Conservation (phyloP, 164 flowering plant species). For the Pachysandra terminalis region DNA sequence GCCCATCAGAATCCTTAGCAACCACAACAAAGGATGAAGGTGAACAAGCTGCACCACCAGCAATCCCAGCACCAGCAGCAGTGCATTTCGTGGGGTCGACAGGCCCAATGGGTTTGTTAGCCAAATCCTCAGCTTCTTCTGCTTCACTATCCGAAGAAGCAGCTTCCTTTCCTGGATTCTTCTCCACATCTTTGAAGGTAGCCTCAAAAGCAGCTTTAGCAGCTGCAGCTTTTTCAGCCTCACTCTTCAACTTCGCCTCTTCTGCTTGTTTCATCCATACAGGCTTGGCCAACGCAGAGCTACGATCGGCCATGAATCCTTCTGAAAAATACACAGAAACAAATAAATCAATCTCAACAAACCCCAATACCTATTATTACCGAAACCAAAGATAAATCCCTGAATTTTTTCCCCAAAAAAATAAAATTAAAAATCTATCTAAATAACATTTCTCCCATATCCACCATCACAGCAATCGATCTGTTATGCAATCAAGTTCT, state of each 20-base stretch:
- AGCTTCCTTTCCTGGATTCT: conserved; percentile 20
- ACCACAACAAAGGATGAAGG: conserved; percentile 65
- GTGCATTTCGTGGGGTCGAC: conserved; percentile 83
- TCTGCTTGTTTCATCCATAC: conserved; percentile 97
- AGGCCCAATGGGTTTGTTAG: conserved; percentile 77
- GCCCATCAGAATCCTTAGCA: conserved; percentile 80
- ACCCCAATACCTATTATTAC: not conserved
- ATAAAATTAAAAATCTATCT: too few species aligned
- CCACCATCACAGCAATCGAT: too few species aligned
- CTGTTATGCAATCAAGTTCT: too few species aligned
- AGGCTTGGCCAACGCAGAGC: conserved; percentile 43
- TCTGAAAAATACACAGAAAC: not conserved
- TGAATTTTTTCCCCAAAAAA: too few species aligned
- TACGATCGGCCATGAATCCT: conserved; percentile 52
- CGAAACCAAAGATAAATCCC: too few species aligned
- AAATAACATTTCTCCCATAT: too few species aligned
- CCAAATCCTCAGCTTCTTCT: conserved; percentile 53
- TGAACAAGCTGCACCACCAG: conserved; percentile 86
- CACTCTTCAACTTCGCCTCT: conserved; percentile 90
- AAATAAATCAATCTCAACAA: conserved; percentile 2
- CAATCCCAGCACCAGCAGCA: conserved; percentile 88
- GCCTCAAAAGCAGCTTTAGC: conserved; percentile 99
- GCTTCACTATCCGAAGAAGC: conserved; percentile 61
- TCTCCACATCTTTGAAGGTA: conserved; percentile 77
- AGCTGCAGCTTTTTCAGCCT: conserved; percentile 90